Base-by-base conservation (phyloP, 768 basidiomycete species). In the Kwoniella shandongensis region DNA sequence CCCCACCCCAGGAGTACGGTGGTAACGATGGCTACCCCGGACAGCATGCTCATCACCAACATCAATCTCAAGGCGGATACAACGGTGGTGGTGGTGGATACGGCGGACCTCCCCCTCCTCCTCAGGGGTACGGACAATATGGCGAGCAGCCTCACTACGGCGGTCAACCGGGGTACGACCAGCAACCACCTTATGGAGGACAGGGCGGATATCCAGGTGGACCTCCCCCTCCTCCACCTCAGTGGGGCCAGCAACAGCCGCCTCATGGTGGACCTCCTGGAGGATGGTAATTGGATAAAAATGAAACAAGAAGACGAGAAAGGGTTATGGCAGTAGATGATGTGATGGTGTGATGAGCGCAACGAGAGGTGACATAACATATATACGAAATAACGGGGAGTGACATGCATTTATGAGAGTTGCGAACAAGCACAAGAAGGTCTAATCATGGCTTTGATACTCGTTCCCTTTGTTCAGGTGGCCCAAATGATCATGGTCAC, bases 71-170 rank as follows among this genome's bases (percentile, higher is more conserved):
- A 13, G 57, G 57, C 3, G 57, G 57, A 10, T 44, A 44, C n/a
- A n/a, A n/a, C n/a, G n/a, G n/a, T 35, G 51, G 48, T 36, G 51
- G 52, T 17, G 38, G 55, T 42, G 56, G 56, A 27, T 58, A 54
- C 23, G 26, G 45, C 20, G 59, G 44, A 6, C 40, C 40, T n/a
- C 40, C 40, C 7, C 40, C 40, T 41, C 40, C 40, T 41, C 40
- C 40, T 17, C 35, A 25, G 1, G 53, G 53, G 1, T 46, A 38
- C 18, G 42, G 27, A 10, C 47, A 57, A 38, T 48, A 48, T 20
- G 46, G 39, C 20, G 44, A 51, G 18, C 56, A 51, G 49, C 42
- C 50, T 25, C 49, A 48, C 44, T 51, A 58, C 30, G 52, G 39
- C 18, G 42, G 44, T 6, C 56, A 57, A 18, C 55, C 45, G 13